Percentiles rank a stretch among this genome's conserved stretches.
Evolutionary conservation across 1,284 basidiomycete genomes (phyloP).

Genomic region (Trametes sp.): DNA sequence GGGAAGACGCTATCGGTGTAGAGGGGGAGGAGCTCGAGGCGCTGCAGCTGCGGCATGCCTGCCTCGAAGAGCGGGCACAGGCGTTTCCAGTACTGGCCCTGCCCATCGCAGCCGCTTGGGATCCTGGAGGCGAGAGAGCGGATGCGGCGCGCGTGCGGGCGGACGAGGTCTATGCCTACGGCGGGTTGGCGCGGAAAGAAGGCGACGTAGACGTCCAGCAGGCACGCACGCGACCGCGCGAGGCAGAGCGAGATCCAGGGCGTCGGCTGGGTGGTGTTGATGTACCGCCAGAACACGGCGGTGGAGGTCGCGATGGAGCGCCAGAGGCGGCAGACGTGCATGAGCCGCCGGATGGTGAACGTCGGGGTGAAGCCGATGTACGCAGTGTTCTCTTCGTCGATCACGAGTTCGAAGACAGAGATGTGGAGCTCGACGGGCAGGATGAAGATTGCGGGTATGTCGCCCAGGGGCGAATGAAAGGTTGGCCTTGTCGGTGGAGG

Average conservation of each 20-base stretch:
- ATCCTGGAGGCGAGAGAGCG: conserved; percentile 10
- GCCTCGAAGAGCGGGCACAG: neutral
- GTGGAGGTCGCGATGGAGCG: neutral
- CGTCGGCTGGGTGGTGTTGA: neutral
- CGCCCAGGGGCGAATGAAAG: too few relatives aligned
- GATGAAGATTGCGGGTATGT: neutral
- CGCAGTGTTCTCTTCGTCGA: neutral
- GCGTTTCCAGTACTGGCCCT: neutral
- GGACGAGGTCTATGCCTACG: neutral
- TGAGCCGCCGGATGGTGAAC: neutral
- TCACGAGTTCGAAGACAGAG: neutral
- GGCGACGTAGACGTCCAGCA: conserved; percentile 14
- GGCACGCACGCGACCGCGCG: conserved; percentile 4
- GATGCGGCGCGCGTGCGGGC: conserved; percentile 14
- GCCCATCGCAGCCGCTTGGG: too few relatives aligned
- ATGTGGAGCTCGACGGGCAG: conserved; percentile 6
- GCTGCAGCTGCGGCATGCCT: conserved; percentile 11
- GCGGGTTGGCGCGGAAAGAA: neutral
- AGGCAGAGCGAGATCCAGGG: neutral
- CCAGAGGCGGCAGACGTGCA: conserved; percentile 15
- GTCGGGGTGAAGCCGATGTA: neutral
- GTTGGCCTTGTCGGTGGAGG: too few relatives aligned
- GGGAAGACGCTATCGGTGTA: neutral
- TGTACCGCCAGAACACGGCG: conserved; percentile 15
- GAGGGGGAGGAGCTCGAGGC: conserved; percentile 7